These are phyloP conservation scores for Didymella arachidicola DNA, from an alignment of 2,329 filamentous ascomycete genomes.

Conservation along the genomic window DNA sequence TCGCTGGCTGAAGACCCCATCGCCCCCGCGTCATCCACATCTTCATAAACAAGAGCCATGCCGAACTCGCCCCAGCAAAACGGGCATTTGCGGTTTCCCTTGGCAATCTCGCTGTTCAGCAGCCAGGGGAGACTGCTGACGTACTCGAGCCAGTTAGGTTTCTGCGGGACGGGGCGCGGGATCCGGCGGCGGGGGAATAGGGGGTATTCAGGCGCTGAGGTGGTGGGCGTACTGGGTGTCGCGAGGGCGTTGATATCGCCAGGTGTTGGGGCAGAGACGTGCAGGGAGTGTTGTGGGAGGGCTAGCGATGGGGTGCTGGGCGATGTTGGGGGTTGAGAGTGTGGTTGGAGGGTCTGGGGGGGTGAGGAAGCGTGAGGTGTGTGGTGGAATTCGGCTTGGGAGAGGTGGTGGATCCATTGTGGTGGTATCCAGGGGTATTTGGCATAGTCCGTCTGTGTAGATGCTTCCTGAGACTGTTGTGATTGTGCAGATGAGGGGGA, in stretches of 20 bases:
- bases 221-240: neutral
- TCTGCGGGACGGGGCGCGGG: neutral
- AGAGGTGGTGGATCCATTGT: neutral
- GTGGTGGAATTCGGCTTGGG: neutral
- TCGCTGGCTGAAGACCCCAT: neutral
- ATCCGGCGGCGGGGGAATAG: neutral
- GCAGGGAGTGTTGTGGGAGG: neutral
- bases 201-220: neutral
- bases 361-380: too few species aligned
- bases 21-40: neutral
- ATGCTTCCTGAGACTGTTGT: neutral
- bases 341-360: neutral
- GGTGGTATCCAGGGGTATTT: neutral
- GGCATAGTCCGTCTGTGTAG: neutral
- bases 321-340: neutral
- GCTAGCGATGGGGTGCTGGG: neutral
- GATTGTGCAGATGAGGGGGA: neutral
- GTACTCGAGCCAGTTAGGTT: neutral
- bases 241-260: neutral
- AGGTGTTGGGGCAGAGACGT: neutral
- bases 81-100: neutral
- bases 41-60: neutral
- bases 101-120: neutral
- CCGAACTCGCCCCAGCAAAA: neutral
- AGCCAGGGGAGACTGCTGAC: neutral